Evolutionary conservation across 768 basidiomycete genomes (phyloP), one percentile per base, ranked within the genome.

Genomic region (Crepidotus variabilis): DNA sequence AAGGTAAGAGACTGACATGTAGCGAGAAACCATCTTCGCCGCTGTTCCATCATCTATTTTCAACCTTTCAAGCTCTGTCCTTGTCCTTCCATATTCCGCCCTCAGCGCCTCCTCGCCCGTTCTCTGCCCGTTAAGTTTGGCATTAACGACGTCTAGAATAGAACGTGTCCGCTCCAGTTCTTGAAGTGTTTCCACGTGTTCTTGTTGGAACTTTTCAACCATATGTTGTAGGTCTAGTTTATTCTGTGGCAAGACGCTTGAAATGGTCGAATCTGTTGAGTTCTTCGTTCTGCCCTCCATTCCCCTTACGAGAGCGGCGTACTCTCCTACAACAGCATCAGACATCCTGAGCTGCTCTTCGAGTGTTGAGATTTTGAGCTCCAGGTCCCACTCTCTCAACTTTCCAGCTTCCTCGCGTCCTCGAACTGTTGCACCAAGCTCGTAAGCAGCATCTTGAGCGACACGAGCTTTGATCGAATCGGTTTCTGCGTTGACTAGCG

Each of bases 11-110:
- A 74, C 85, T 54, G 61, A 91, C 91, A 92, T 93, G 67, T 93
- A 93, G 35, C 88, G 82, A 23, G 89, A 83, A 24, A 94, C 91
- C 82, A 92, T 88, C 63, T 85, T 88, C 11, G 86, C 85, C 2
- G 91, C 90, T 0, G 86, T 80, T n/a, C 75, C 80, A 55, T 92
- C 89, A 50, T 92, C 88, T 16, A 83, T 67, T 60, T 75, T 72
- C 48, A 82, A 72, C 61, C 73, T 76, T 52, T 88, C 79, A 14
- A 89, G 71, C 58, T 84, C 82, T 1, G 75, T 70, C 45, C 75
- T 75, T 2, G 75, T 69, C 28, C 73, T 67, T 0, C 81, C 78
- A 13, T 87, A 69, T 54, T 80, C 75, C 0, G 60, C 61, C 14
- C 78, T 77, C 36, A 82, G 75, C 1, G 75, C 67, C 23, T 78